Conservation (phyloP, 768 basidiomycete species). For the Antrodiella citrinella region DNA sequence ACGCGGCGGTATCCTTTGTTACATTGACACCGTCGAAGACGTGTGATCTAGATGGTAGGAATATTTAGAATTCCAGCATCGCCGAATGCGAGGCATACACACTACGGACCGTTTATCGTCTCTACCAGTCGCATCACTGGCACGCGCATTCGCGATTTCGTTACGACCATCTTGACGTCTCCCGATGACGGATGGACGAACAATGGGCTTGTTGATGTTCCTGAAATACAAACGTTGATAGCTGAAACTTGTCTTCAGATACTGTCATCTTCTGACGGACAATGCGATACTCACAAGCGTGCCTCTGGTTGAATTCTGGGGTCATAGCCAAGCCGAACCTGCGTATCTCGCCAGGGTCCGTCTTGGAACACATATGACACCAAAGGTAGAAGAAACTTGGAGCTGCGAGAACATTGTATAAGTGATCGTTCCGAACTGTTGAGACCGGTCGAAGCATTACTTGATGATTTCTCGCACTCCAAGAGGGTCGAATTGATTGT, state of each 20-base stretch:
- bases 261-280: background rate
- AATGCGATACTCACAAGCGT: constrained; percentile 55
- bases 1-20: constrained; percentile 83
- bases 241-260: constrained; percentile 30
- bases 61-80: too few relatives aligned
- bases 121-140: constrained; percentile 14
- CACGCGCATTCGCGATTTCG: constrained; percentile 29
- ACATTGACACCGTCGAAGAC: constrained; percentile 82
- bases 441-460: too few relatives aligned
- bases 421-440: constrained; percentile 1
- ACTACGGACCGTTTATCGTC: constrained; percentile 12
- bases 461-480: constrained; percentile 71
- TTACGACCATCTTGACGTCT: constrained; percentile 53
- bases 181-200: constrained; percentile 66
- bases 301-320: constrained; percentile 68
- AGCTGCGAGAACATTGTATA: constrained; percentile 33
- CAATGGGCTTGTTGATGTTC: constrained; percentile 75
- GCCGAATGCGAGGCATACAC: too few relatives aligned
- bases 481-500: constrained; percentile 66
- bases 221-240: constrained; percentile 92
- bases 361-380: constrained; percentile 87
- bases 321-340: constrained; percentile 84
- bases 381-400: constrained; percentile 72
- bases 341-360: constrained; percentile 89
- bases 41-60: constrained; percentile 46